Percentiles rank a stretch among this genome's conserved stretches.
phyloP scores from a whole-genome alignment of 169 alveolate genomes.

The Cryptosporidium felis region DNA sequence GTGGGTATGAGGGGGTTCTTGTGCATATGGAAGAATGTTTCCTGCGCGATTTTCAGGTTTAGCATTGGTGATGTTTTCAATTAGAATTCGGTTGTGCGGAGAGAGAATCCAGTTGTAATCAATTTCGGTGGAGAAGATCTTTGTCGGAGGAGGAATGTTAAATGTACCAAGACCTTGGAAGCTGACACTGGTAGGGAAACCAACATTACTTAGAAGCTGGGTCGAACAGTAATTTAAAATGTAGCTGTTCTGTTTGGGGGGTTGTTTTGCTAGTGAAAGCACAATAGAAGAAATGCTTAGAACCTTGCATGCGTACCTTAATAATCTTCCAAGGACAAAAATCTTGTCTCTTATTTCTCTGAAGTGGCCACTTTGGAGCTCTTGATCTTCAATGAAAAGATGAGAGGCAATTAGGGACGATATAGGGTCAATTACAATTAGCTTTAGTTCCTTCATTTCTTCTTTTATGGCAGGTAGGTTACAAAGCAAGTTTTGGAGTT shows the following conservation, averaged over 20 bases:
- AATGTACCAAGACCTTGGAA: conserved; percentile 10
- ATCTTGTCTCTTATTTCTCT: conserved; percentile 9
- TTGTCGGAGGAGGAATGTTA: conserved; percentile 40
- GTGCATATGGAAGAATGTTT: not conserved
- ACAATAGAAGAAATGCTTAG: conserved; percentile 8
- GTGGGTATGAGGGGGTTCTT: not conserved
- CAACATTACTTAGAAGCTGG: not conserved
- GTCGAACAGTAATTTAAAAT: not conserved
- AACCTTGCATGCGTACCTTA: conserved; percentile 12
- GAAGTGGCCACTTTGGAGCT: not conserved
- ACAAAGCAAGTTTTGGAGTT: conserved; percentile 10
- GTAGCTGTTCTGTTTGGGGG: not conserved
- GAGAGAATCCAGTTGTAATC: conserved; percentile 35
- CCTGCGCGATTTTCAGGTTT: not conserved
- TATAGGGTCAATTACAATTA: conserved; percentile 52
- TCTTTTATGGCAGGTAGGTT: conserved; percentile 5
- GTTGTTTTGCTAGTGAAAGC: conserved; percentile 4
- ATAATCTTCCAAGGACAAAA: conserved; percentile 13
- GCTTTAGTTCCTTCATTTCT: not conserved
- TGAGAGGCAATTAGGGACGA: conserved; percentile 39
- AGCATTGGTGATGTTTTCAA: conserved; percentile 12
- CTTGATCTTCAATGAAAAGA: not conserved
- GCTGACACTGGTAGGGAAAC: conserved; percentile 12
- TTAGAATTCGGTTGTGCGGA: conserved; percentile 59
- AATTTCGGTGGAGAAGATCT: conserved; percentile 5